Percentiles rank a stretch among this genome's conserved stretches.
Conservation (phyloP, 1,284 basidiomycete genomes). For the Ustilago hordei region DNA sequence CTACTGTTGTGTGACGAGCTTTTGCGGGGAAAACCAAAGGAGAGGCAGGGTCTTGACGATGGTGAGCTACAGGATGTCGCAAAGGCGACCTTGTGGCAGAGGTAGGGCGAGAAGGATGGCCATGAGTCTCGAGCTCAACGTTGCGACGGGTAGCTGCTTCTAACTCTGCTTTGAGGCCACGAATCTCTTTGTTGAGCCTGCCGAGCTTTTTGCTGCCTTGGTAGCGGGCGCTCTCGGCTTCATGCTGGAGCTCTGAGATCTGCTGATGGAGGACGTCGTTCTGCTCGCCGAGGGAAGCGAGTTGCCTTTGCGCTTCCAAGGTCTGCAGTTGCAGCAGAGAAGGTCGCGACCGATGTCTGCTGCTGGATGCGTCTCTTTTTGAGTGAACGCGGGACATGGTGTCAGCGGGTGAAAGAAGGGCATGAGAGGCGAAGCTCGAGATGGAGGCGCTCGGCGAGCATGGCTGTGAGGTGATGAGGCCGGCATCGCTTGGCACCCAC, state of each 20-base stretch:
- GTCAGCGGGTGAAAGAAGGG: constrained; percentile 19
- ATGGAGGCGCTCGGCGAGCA: constrained; percentile 45
- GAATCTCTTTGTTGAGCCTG: constrained; percentile 58
- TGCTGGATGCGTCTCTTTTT: constrained; percentile 1
- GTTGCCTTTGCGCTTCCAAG: constrained; percentile 53
- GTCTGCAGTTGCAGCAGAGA: constrained; percentile 40
- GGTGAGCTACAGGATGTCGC: neutral
- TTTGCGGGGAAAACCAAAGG: neutral
- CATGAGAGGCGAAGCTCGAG: constrained; percentile 37
- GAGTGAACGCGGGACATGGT: constrained; percentile 5
- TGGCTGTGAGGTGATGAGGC: constrained; percentile 41
- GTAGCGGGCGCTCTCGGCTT: constrained; percentile 54
- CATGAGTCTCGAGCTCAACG: constrained; percentile 50
- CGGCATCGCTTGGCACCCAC: constrained; percentile 41
- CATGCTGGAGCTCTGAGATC: constrained; percentile 57
- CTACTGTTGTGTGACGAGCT: neutral
- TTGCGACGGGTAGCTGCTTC: constrained; percentile 58
- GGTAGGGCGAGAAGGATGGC: constrained; percentile 1
- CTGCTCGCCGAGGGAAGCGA: constrained; percentile 53
- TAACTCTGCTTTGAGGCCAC: constrained; percentile 58
- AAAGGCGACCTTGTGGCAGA: constrained; percentile 15
- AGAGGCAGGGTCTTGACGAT: constrained; percentile 3
- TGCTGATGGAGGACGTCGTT: constrained; percentile 61
- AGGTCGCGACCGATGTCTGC: constrained; percentile 34
- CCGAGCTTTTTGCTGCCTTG: constrained; percentile 54